Conservation (phyloP, 768 basidiomycete genomes). For the Leucosporidium creatinivorum region DNA sequence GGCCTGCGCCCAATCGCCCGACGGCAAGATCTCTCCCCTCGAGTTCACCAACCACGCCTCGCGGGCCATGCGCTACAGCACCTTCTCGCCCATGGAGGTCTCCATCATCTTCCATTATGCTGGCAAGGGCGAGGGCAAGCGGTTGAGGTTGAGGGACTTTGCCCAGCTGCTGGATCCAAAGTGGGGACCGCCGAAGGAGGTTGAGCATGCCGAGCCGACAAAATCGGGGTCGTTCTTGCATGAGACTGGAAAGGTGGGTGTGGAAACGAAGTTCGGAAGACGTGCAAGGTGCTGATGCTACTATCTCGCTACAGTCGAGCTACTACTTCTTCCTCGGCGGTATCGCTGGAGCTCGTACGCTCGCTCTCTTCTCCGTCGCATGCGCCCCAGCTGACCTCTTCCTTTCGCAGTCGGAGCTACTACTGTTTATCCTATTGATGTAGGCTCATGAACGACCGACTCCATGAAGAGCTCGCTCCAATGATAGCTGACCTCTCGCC, state of each 20-base stretch:
- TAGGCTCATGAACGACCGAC: no score
- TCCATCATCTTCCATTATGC: conserved; percentile 97
- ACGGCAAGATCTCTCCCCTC: conserved; percentile 82
- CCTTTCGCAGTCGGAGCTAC: conserved; percentile 62
- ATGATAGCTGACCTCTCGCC: no score
- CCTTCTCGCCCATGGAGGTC: conserved; percentile 95
- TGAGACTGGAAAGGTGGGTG: conserved; percentile 28
- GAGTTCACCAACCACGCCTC: conserved; percentile 90
- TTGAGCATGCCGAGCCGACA: not conserved
- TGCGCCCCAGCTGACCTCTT: not conserved
- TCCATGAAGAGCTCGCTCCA: no score
- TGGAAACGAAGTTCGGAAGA: not conserved
- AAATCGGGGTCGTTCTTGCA: conserved; percentile 11
- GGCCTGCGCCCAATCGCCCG: conserved; percentile 79
- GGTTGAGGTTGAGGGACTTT: conserved; percentile 82
- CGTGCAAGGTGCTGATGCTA: not conserved
- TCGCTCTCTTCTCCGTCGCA: not conserved
- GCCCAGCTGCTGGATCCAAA: conserved; percentile 84
- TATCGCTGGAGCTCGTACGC: conserved; percentile 64
- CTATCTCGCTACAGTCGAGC: conserved; percentile 51
- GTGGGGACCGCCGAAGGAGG: conserved; percentile 51
- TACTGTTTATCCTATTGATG: conserved; percentile 78
- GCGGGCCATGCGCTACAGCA: conserved; percentile 77
- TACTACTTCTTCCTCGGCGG: conserved; percentile 85
- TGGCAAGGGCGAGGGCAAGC: conserved; percentile 63